These are phyloP conservation scores for Rhododendron ferrugineum DNA, from an alignment of 148 eudicot species.

Conservation along the genomic window DNA sequence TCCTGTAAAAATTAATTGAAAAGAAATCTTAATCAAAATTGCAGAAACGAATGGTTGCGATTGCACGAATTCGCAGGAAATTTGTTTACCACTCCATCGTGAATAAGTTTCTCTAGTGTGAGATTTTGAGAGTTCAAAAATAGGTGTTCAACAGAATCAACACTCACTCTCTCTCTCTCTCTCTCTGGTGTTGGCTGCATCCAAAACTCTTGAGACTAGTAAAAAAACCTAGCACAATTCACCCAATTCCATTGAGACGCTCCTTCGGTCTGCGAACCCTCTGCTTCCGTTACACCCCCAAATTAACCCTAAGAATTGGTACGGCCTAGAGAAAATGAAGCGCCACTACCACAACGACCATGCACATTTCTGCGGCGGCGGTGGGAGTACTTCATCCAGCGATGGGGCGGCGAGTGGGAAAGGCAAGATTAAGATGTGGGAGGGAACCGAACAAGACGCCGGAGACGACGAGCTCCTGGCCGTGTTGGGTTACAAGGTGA, in stretches of 20 bases:
- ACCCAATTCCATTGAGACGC: conserved; percentile 2
- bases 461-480: conserved; percentile 67
- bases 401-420: conserved; percentile 21
- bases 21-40: too few species aligned
- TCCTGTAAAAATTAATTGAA: too few species aligned
- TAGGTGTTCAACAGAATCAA: too few species aligned
- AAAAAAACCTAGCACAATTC: conserved; percentile 25
- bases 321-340: conserved; percentile 11
- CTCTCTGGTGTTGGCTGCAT: too few species aligned
- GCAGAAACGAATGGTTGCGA: too few species aligned
- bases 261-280: background rate
- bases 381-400: too few species aligned
- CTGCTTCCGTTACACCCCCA: background rate
- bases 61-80: too few species aligned
- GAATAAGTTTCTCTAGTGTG: too few species aligned
- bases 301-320: background rate
- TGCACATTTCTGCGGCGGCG: background rate
- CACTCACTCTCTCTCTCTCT: conserved; percentile 3
- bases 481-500: conserved; percentile 68
- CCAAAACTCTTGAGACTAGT: background rate
- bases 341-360: conserved; percentile 11
- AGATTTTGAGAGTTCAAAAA: too few species aligned
- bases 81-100: too few species aligned
- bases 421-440: conserved; percentile 41
- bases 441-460: conserved; percentile 27